Percentiles rank a stretch among this genome's conserved stretches.
These are phyloP conservation scores for Kodamaea hsintzibuensis DNA, from an alignment of 805 yeast genomes.

Conservation along the genomic window DNA sequence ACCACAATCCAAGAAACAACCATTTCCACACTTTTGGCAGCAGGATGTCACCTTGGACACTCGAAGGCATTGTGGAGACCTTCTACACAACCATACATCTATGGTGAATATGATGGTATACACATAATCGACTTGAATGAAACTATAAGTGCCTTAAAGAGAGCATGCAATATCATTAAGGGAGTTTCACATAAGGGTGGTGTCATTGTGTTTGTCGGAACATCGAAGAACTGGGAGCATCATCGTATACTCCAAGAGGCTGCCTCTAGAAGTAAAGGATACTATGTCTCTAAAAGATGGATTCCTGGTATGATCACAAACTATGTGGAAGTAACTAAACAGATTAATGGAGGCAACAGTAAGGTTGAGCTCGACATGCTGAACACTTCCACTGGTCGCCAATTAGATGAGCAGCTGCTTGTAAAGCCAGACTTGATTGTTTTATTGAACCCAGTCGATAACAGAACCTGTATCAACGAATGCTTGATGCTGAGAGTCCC, in stretches of 20 bases:
- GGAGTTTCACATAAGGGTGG: conserved; percentile 87
- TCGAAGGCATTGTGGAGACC: conserved; percentile 77
- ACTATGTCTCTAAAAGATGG: conserved; percentile 85
- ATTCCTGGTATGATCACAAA: conserved; percentile 93
- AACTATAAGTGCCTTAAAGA: conserved; percentile 70
- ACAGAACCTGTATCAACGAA: conserved; percentile 76
- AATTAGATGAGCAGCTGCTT: conserved; percentile 50
- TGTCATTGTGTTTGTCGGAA: conserved; percentile 78
- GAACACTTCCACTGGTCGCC: conserved; percentile 65
- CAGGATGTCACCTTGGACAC: conserved; percentile 95
- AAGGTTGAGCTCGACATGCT: conserved; percentile 68
- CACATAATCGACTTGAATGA: conserved; percentile 89
- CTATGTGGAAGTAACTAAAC: conserved; percentile 67
- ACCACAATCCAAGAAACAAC: conserved; percentile 56
- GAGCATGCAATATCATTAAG: conserved; percentile 83
- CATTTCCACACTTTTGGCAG: conserved; percentile 73
- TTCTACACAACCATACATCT: conserved; percentile 79
- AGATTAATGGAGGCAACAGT: conserved; percentile 30
- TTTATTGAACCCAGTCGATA: conserved; percentile 83
- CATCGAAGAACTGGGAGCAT: conserved; percentile 67
- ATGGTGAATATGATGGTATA: conserved; percentile 87
- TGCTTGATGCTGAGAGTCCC: conserved; percentile 84
- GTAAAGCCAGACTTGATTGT: conserved; percentile 89
- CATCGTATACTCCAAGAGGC: conserved; percentile 74
- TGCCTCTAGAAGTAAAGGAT: conserved; percentile 75